Percentiles rank a stretch among this genome's conserved stretches.
Evolutionary conservation across 116 monocot species (phyloP).

Genomic region (Phalaenopsis hybrid): DNA sequence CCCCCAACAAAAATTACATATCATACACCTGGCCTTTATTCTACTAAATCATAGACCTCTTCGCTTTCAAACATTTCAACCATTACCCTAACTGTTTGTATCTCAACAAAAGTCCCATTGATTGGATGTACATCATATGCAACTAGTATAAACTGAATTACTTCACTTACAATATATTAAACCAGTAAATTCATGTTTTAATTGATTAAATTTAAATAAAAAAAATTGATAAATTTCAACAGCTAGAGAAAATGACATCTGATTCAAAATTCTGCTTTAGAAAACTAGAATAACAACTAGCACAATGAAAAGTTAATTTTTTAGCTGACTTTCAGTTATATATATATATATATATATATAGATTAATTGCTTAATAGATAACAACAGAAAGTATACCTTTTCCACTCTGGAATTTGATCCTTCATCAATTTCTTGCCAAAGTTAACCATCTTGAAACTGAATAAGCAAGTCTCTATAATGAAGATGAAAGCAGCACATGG

Average conservation of each 20-base stretch:
- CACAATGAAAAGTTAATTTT: neutral
- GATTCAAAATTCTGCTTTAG: neutral
- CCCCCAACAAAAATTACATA: too few relatives aligned
- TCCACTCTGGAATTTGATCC: conserved; percentile 53
- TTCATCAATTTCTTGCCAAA: conserved; percentile 43
- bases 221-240: neutral
- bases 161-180: neutral
- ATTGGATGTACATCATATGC: too few relatives aligned
- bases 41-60: too few relatives aligned
- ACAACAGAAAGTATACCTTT: conserved; percentile 24
- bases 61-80: too few relatives aligned
- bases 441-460: conserved; percentile 41
- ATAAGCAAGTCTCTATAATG: neutral
- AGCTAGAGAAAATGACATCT: neutral
- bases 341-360: too few relatives aligned
- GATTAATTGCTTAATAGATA: neutral
- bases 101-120: too few relatives aligned
- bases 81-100: too few relatives aligned
- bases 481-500: neutral
- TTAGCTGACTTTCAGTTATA: too few relatives aligned
- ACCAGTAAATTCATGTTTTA: neutral
- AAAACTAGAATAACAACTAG: neutral
- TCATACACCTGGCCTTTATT: too few relatives aligned
- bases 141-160: too few relatives aligned
- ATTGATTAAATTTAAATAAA: neutral